Percentiles rank a stretch among this genome's conserved stretches.
Conservation (phyloP, 345 rosid genomes). For the Brassica napus region DNA sequence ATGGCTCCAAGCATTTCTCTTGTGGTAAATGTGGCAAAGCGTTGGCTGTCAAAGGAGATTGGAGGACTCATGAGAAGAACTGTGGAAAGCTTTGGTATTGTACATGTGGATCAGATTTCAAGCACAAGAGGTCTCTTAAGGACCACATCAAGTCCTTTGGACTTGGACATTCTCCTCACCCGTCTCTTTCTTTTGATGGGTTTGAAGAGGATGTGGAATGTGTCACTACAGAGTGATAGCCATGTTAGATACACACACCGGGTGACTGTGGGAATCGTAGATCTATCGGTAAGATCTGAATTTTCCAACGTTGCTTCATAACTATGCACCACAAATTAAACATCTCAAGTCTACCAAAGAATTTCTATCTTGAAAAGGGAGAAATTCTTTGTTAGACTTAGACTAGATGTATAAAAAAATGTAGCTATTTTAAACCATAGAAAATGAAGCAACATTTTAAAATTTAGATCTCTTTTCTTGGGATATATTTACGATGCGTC, state of each 20-base stretch:
- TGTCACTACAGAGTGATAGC: conserved; percentile 30
- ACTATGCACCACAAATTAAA: neutral
- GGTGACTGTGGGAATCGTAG: conserved; percentile 13
- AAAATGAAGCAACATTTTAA: conserved; percentile 36
- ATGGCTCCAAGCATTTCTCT: conserved; percentile 88
- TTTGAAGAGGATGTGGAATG: conserved; percentile 41
- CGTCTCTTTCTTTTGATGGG: conserved; percentile 27
- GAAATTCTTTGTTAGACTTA: conserved; percentile 46
- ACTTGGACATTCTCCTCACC: conserved; percentile 65
- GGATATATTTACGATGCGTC: conserved; percentile 2
- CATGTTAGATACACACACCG: conserved; percentile 22
- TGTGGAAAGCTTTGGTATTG: conserved; percentile 99
- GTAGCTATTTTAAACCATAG: neutral
- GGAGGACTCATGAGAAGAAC: conserved; percentile 99
- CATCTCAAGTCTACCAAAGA: conserved; percentile 42
- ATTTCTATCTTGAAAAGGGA: conserved; percentile 34
- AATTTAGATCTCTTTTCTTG: conserved; percentile 25
- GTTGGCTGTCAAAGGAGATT: conserved; percentile 91
- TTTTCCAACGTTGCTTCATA: conserved; percentile 37
- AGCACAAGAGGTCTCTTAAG: conserved; percentile 93
- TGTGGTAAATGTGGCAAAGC: conserved; percentile 92
- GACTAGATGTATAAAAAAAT: conserved; percentile 25
- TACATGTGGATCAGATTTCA: conserved; percentile 91
- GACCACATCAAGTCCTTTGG: conserved; percentile 93
- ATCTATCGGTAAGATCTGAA: conserved; percentile 34